These are phyloP conservation scores for Pseudocercospora pini-densiflorae DNA, from an alignment of 2,329 filamentous ascomycete genomes.

Conservation along the genomic window DNA sequence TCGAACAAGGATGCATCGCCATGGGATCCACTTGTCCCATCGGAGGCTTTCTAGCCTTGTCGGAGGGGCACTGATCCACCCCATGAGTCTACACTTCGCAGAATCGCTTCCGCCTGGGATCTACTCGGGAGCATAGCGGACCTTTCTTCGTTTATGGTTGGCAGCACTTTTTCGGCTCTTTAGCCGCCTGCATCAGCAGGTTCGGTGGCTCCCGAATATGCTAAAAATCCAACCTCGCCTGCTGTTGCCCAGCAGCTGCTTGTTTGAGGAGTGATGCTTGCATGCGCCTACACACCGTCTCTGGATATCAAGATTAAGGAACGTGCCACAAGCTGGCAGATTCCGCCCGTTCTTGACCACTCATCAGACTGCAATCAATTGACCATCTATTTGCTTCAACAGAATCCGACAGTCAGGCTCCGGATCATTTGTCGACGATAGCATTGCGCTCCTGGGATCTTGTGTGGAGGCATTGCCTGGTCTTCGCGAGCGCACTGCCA, in stretches of 20 bases:
- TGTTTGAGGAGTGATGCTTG: slow-evolving; percentile 28
- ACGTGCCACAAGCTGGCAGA: slow-evolving; percentile 30
- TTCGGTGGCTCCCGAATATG: slow-evolving; percentile 27
- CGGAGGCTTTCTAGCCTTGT: slow-evolving; percentile 39
- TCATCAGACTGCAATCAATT: slow-evolving; percentile 33
- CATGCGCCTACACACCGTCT: slow-evolving; percentile 30
- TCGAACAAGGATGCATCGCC: slow-evolving; percentile 30
- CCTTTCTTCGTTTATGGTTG: slow-evolving; percentile 30
- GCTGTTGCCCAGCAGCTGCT: slow-evolving; percentile 32
- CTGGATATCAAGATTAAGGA: slow-evolving; percentile 36
- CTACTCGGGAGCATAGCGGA: slow-evolving; percentile 32
- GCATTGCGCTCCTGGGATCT: slow-evolving; percentile 21
- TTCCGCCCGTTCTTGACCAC: slow-evolving; percentile 27
- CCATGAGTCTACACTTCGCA: slow-evolving; percentile 27
- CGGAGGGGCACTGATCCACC: slow-evolving; percentile 34
- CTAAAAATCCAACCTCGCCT: slow-evolving; percentile 25
- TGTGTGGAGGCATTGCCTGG: slow-evolving; percentile 26
- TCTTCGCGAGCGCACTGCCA: slow-evolving; percentile 23
- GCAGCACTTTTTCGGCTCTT: slow-evolving; percentile 25
- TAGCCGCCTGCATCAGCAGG: slow-evolving; percentile 18
- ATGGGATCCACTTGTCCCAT: slow-evolving; percentile 32
- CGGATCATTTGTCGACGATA: slow-evolving; percentile 22
- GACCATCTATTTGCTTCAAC: slow-evolving; percentile 32
- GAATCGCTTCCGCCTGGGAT: slow-evolving; percentile 34
- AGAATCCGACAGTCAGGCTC: slow-evolving; percentile 27